A percentile compares a stretch with the other conserved stretches of the same genome.
Evolutionary conservation across 257 asterid genomes (phyloP).

Genomic region (Salvia rosmarinus): DNA sequence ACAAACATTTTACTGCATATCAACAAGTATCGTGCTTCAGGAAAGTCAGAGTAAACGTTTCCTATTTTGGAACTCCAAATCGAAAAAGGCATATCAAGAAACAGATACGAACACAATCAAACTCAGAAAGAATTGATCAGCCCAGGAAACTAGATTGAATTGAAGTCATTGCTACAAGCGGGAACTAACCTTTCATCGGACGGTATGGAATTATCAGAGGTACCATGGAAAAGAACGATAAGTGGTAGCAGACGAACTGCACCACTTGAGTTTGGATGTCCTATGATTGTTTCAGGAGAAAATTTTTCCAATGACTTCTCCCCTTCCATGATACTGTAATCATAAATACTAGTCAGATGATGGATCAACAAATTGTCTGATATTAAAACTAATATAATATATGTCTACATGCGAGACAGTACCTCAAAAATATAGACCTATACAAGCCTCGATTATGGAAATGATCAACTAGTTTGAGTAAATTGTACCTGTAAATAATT

Average conservation of each 20-base stretch:
- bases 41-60: conserved; percentile 7
- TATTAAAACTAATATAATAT: neutral
- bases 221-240: conserved; percentile 78
- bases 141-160: conserved; percentile 14
- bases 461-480: conserved; percentile 83
- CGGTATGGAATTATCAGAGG: conserved; percentile 83
- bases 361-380: conserved; percentile 9
- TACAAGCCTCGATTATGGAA: conserved; percentile 90
- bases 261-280: conserved; percentile 41
- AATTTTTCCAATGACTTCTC: conserved; percentile 67
- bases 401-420: conserved; percentile 8
- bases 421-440: conserved; percentile 93
- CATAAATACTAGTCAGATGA: conserved; percentile 27
- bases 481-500: conserved; percentile 67
- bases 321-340: conserved; percentile 92
- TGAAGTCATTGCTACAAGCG: conserved; percentile 27
- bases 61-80: neutral
- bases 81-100: no score
- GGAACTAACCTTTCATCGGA: conserved; percentile 68
- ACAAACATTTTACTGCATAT: conserved; percentile 69
- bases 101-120: neutral
- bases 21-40: neutral
- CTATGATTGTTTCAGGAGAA: conserved; percentile 83
- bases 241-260: conserved; percentile 68
- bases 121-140: neutral